Conservation (phyloP, 2,329 filamentous ascomycete species). For the Aspergillus texensis region DNA sequence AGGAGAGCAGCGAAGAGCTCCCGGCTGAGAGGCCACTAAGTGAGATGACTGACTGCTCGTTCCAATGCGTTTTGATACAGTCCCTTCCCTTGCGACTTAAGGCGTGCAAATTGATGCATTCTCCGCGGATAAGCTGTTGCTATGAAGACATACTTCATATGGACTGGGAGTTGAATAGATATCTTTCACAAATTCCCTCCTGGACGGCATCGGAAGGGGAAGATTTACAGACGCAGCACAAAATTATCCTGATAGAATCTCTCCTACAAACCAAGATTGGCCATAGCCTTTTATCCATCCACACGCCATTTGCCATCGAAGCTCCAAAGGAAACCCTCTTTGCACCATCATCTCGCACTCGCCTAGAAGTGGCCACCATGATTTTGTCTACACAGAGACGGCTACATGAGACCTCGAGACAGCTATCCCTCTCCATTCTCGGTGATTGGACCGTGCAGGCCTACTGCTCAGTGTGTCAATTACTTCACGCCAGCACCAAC, state of each 20-base stretch:
- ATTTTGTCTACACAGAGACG: slow-evolving; percentile 42
- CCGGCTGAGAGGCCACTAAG: slow-evolving; percentile 32
- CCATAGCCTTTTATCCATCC: slow-evolving; percentile 41
- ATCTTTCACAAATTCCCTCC: slow-evolving; percentile 36
- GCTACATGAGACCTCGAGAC: slow-evolving; percentile 35
- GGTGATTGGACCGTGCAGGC: slow-evolving; percentile 43
- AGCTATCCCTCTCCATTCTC: slow-evolving; percentile 36
- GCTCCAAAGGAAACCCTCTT: slow-evolving; percentile 36
- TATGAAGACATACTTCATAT: slow-evolving; percentile 44
- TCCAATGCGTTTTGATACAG: slow-evolving; percentile 32
- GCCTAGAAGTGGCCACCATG: slow-evolving; percentile 40
- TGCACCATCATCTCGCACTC: slow-evolving; percentile 36
- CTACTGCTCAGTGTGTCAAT: slow-evolving; percentile 40
- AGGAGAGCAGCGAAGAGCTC: slow-evolving; percentile 33
- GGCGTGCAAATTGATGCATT: slow-evolving; percentile 40
- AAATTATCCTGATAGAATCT: slow-evolving; percentile 34
- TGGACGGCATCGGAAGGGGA: slow-evolving; percentile 30
- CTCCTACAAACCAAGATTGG: slow-evolving; percentile 39
- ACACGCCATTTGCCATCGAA: slow-evolving; percentile 43
- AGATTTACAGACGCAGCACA: slow-evolving; percentile 28
- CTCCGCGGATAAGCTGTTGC: slow-evolving; percentile 38
- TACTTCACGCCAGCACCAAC: slow-evolving; percentile 31
- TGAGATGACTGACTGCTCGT: slow-evolving; percentile 43
- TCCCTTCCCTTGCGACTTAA: slow-evolving; percentile 37
- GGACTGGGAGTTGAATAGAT: slow-evolving; percentile 42